phyloP scores from a whole-genome alignment of 2,329 filamentous ascomycete species.

The Keithomyces neogunnii region DNA sequence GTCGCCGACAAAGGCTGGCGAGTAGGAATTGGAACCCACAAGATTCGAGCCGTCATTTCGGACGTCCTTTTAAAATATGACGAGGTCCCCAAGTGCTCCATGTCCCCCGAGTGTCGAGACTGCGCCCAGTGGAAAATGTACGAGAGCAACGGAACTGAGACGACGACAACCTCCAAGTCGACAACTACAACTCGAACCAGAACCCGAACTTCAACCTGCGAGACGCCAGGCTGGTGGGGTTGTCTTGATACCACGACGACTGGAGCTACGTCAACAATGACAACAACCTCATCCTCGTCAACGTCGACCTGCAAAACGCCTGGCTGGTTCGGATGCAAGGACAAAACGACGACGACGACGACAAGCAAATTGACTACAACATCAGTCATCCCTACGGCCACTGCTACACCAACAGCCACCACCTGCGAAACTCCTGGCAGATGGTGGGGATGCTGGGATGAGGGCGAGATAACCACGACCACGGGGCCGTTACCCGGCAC shows the following conservation, averaged over 20 bases:
- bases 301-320: conserved; percentile 53
- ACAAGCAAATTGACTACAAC: conserved; percentile 27
- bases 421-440: conserved; percentile 43
- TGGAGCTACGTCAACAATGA: conserved; percentile 22
- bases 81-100: conserved; percentile 64
- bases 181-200: conserved; percentile 55
- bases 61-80: conserved; percentile 84
- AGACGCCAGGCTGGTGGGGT: conserved; percentile 91
- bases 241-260: conserved; percentile 60
- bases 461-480: conserved; percentile 19
- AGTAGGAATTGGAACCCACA: conserved; percentile 83
- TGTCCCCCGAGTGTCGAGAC: conserved; percentile 75
- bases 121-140: conserved; percentile 93
- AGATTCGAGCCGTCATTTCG: conserved; percentile 78
- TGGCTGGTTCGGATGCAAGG: conserved; percentile 61
- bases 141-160: conserved; percentile 80
- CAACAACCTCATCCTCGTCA: conserved; percentile 26
- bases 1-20: conserved; percentile 89
- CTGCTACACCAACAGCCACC: conserved; percentile 21
- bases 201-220: conserved; percentile 78
- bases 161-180: conserved; percentile 51
- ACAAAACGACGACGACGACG: conserved; percentile 25
- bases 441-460: conserved; percentile 49
- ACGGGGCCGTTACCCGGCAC: neutral
- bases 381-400: conserved; percentile 16